Evolutionary conservation across 1,284 basidiomycete genomes (phyloP), one percentile per base, ranked within the genome.

Genomic region (Ceratobasidium sp.): DNA sequence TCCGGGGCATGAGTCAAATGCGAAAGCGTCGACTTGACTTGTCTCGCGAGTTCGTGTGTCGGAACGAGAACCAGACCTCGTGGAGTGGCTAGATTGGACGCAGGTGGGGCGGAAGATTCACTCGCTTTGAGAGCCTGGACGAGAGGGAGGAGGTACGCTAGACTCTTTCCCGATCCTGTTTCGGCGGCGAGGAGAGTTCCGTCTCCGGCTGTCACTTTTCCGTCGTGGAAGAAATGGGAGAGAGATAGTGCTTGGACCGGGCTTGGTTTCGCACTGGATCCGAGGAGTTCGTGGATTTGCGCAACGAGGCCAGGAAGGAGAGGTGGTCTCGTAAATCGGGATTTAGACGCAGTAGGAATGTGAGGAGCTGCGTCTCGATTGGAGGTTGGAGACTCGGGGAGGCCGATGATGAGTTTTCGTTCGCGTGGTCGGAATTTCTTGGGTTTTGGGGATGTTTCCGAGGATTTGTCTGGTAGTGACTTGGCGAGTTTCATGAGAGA

Each of bases 121-220:
- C 82, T 82, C 57, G 80, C 77, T 77, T 95, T 95, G 73, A 95
- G 81, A 69, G 85, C 81, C 73, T 94, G 90, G 2, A 95, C 81
- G 53, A 95, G 77, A 0, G 93, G 93, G 1, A 95, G 82, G 38
- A 95, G 84, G 76, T 94, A 95, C 0, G 93, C 93, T n/a, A 94
- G 84, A 2, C 90, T 93, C 80, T 96, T 96, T 0, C 93, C 93
- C 0, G 91, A 93, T 7, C 93, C 93, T 0, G 93, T 95, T 78
- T 95, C 93, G 0, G 90, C 89, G 0, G 92, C 93, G 1, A 96
- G 82, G 10, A 95, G 82, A 71, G 83, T 87, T 73, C 90, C 82
- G 52, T 80, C n/a, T 20, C 1, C 47, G 40, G 5, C 25, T 7
- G 25, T 82, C 79, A 86, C 34, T 68, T 71, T 29, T 70, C 70